Evolutionary conservation across 73 alveolate species (phyloP).

Genomic region (Effrenium voratum): DNA sequence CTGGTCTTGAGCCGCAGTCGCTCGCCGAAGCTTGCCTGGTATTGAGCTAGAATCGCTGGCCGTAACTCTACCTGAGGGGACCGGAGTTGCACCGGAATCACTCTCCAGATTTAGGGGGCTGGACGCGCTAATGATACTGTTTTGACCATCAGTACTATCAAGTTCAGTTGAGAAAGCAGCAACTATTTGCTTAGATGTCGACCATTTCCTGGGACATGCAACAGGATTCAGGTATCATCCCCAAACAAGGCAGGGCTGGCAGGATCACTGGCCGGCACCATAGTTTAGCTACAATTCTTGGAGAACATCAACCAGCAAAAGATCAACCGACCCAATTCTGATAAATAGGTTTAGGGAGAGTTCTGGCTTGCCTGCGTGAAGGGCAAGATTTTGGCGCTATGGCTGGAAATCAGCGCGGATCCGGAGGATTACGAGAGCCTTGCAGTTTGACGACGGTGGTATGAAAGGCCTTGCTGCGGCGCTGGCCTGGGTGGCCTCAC

Average conservation of each 20-base stretch:
- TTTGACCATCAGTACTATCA: too few species aligned
- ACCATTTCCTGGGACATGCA: too few species aligned
- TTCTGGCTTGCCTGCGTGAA: background rate
- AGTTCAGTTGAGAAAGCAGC: too few species aligned
- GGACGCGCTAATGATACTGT: too few species aligned
- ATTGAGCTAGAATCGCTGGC: background rate
- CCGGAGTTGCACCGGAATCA: background rate
- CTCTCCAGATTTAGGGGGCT: background rate
- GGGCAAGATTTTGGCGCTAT: slow-evolving; percentile 4
- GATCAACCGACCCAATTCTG: background rate
- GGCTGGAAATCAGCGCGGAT: background rate
- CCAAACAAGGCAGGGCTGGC: too few species aligned
- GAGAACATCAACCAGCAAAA: background rate
- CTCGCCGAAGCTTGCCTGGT: background rate
- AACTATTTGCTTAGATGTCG: too few species aligned
- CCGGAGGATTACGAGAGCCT: too few species aligned
- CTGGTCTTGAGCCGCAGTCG: background rate
- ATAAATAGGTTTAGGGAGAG: background rate
- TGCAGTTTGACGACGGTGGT: slow-evolving; percentile 37
- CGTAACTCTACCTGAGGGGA: background rate
- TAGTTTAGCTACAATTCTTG: background rate
- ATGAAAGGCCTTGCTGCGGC: slow-evolving; percentile 14
- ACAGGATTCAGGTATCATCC: too few species aligned
- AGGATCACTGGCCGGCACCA: too few species aligned
- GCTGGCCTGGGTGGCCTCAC: slow-evolving; percentile 4